These are phyloP conservation scores for Casuarina glauca DNA, from an alignment of 306 rosid species.

Conservation along the genomic window DNA sequence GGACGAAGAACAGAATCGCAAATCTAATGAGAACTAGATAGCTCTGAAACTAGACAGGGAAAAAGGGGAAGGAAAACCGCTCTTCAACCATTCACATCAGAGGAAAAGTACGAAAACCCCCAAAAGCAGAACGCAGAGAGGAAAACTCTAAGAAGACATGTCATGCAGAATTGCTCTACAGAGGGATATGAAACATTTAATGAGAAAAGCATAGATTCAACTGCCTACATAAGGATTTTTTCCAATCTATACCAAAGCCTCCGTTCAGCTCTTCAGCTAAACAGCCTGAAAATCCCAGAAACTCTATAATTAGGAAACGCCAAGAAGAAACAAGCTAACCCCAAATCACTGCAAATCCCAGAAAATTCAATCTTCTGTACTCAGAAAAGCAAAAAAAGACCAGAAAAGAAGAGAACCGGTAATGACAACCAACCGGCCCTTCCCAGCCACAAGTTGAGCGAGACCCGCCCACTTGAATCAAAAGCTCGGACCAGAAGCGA, in stretches of 20 bases:
- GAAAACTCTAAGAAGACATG: neutral
- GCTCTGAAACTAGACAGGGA: conserved; percentile 10
- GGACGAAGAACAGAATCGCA: conserved; percentile 1
- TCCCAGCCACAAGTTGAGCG: conserved; percentile 9
- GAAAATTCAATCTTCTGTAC: neutral
- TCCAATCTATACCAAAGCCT: neutral
- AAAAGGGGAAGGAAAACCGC: neutral
- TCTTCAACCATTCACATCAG: conserved; percentile 5
- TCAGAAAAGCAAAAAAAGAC: neutral
- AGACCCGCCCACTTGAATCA: neutral
- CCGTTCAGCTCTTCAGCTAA: neutral
- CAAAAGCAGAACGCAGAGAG: neutral
- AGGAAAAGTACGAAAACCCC: neutral
- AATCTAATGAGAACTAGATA: conserved; percentile 6
- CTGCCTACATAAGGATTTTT: neutral
- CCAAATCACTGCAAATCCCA: neutral
- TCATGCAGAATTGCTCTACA: neutral
- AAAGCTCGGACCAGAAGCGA: neutral
- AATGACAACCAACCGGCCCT: conserved; percentile 1
- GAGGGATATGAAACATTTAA: neutral
- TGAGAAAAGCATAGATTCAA: neutral
- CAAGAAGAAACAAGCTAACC: neutral
- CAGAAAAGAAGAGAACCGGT: conserved; percentile 10
- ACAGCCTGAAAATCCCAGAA: neutral
- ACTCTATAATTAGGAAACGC: neutral